Evolutionary conservation across 2,329 filamentous ascomycete species (phyloP), one percentile per base, ranked within the genome.

Genomic region (Colletotrichum spinosum): DNA sequence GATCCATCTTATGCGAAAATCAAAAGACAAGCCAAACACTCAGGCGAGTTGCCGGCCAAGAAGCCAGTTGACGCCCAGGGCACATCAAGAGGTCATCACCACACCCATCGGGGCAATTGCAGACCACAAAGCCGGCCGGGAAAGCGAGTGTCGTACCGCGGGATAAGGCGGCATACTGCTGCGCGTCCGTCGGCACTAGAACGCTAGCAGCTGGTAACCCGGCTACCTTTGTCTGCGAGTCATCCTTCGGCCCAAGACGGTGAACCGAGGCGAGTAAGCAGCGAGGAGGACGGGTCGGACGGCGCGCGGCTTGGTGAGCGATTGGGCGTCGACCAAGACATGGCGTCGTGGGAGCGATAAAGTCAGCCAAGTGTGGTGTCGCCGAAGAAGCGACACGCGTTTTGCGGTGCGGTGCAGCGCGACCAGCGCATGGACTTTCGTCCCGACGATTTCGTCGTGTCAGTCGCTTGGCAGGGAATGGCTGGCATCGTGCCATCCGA

Each of bases 401-500:
- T 41, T 10, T 4, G 13, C 9, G 38, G 38, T 13, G 38, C 9
- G 38, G 38, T 13, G 38, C 9, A 41, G 38, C 25, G 25, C 25
- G 25, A 25, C 25, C 25, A 2, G 25, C 25, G 25, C 25, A 25
- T 25, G 25, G 25, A 25, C 25, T 25, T 25, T 25, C 25, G 25
- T 25, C 25, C 25, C 25, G 25, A 25, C 25, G 25, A 25, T 25
- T 25, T 25, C 25, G 25, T 25, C 25, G 25, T 25, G 4, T 25
- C 25, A 25, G 25, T 25, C 25, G 25, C 25, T 8, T 12, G 52
- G 56, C 59, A 44, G 37, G 37, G 35, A 37, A 51, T 34, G 37
- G 33, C 45, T 37, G 37, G 42, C 33, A 55, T 15, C 41, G 35
- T 62, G 58, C 48, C 58, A 55, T 62, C 58, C 49, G 58, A 62